Conservation (phyloP, 2,329 filamentous ascomycete genomes). For the Lachnellula willkommii region DNA sequence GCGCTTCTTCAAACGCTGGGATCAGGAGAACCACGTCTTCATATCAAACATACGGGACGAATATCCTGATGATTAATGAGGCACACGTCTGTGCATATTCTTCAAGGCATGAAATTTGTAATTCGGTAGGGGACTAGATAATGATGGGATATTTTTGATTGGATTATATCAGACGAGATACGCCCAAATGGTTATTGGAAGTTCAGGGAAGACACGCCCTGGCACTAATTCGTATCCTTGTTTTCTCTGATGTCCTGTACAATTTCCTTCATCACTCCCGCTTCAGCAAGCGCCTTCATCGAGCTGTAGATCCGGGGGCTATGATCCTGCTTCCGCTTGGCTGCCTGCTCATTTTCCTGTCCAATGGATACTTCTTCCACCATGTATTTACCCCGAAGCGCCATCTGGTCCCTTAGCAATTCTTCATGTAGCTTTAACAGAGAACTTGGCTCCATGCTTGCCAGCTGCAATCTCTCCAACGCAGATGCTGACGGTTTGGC, state of each 20-base stretch:
- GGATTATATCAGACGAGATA: not conserved
- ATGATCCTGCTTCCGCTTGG: slow-evolving; percentile 60
- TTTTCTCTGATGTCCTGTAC: slow-evolving; percentile 13
- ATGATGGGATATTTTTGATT: too few species aligned
- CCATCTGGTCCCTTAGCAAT: slow-evolving; percentile 38
- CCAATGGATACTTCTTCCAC: slow-evolving; percentile 42
- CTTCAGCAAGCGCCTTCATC: slow-evolving; percentile 63
- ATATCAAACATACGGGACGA: slow-evolving; percentile 78
- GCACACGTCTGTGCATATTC: not conserved
- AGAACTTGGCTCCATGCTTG: slow-evolving; percentile 14
- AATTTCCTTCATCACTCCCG: slow-evolving; percentile 52
- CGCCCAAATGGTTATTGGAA: not conserved
- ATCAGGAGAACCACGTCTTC: slow-evolving; percentile 60
- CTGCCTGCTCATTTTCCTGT: slow-evolving; percentile 48
- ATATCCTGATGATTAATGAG: slow-evolving; percentile 73
- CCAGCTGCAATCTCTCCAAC: slow-evolving; percentile 10
- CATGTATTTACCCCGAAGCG: slow-evolving; percentile 41
- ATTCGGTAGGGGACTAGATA: not conserved
- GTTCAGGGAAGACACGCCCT: not conserved
- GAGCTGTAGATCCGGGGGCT: slow-evolving; percentile 63
- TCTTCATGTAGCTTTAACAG: slow-evolving; percentile 36
- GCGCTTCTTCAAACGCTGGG: slow-evolving; percentile 84
- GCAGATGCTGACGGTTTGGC: slow-evolving; percentile 1
- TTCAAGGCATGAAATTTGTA: not conserved
- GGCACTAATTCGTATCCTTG: not conserved